Evolutionary conservation across 306 rosid genomes (phyloP), one percentile per base, ranked within the genome.

Genomic region (Casuarina equisetifolia): DNA sequence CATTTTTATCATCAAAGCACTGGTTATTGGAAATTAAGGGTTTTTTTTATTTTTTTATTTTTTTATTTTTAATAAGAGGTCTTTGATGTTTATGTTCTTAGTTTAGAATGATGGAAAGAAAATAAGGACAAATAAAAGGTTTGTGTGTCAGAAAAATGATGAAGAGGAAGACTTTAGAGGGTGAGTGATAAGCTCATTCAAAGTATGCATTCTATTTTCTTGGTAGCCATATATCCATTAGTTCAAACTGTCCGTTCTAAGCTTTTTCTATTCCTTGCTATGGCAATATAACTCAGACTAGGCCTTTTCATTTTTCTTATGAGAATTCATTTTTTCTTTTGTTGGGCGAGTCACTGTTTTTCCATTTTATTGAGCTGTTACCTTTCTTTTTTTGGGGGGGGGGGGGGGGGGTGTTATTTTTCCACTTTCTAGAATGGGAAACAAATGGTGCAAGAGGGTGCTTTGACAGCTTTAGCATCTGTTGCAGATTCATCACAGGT

Each of bases 401-500:
- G 32, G 32, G 32, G 32, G 32, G 32, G 32, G 32, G 32, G 32
- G 3, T 50, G 16, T 43, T 45, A 39, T 11, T 72, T 70, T 6
- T 62, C 6, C 53, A 53, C 58, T 45, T 75, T 73, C 46, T 77
- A 90, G 92, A 84, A 83, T 79, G 92, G 96, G 70, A 90, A 90
- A 53, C 92, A 90, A 76, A 90, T 90, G 96, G 91, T 90, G 66
- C 92, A 90, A 76, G 92, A 90, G 77, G 92, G 90, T 48, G 92
- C 91, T 49, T 80, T 90, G 80, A 90, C 96, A 62, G 92, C 96
- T 55, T 77, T 90, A 74, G 96, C 96, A 69, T 90, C 96, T 35
- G 90, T 90, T 74, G 96, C 96, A 8, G 96, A 88, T 85, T 90
- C 96, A n/a, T 88, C 96, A 74, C 92, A 90, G 91, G 96, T 90